Conservation (phyloP, 2,329 filamentous ascomycete species). For the Colletotrichum truncatum region DNA sequence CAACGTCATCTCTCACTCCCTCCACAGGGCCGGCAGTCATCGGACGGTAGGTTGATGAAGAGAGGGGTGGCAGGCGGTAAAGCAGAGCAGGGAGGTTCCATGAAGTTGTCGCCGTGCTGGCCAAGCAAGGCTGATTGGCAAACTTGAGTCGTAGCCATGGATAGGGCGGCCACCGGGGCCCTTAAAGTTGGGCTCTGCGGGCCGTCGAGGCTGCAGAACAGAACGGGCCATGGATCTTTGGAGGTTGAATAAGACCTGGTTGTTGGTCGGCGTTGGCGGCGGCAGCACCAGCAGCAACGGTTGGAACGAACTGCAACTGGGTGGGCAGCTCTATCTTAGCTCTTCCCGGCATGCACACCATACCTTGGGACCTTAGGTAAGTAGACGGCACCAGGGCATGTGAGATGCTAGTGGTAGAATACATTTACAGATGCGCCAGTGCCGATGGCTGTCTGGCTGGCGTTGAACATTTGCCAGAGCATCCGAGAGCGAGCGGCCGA, state of each 20-base stretch:
- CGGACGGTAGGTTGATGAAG: neutral
- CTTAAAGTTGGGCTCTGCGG: neutral
- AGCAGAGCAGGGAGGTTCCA: slow-evolving; percentile 12
- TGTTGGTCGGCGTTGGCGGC: neutral
- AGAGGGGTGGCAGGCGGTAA: slow-evolving; percentile 2
- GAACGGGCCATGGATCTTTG: neutral
- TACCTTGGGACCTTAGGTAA: neutral
- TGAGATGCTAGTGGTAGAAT: neutral
- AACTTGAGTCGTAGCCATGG: neutral
- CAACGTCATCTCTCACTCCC: neutral
- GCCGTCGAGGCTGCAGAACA: slow-evolving; percentile 7
- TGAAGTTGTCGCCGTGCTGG: slow-evolving; percentile 10
- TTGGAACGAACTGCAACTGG: neutral
- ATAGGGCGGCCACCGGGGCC: neutral
- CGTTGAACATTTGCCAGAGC: neutral
- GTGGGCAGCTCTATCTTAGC: neutral
- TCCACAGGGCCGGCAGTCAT: neutral
- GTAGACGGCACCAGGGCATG: slow-evolving; percentile 12
- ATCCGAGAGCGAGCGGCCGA: slow-evolving; percentile 3
- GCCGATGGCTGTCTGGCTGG: too few relatives aligned
- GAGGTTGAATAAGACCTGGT: neutral
- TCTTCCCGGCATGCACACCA: slow-evolving; percentile 16
- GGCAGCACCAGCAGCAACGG: neutral
- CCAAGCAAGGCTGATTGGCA: slow-evolving; percentile 19
- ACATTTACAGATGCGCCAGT: slow-evolving; percentile 2